Conservation (phyloP, 768 basidiomycete genomes). For the Psilocybe azurescens region DNA sequence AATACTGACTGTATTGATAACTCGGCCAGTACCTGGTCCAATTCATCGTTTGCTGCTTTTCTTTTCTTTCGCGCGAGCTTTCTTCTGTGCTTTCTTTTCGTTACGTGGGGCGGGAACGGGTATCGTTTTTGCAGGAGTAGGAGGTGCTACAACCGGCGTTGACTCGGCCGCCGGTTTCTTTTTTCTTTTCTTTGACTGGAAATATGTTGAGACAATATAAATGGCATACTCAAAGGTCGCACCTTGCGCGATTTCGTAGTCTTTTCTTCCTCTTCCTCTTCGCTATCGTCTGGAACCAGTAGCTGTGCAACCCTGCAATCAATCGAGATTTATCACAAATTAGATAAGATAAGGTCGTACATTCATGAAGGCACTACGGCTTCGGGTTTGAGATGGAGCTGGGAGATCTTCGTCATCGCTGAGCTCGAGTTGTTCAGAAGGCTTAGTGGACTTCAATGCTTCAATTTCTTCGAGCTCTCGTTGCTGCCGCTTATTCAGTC, state of each 20-base stretch:
- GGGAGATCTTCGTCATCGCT: constrained; percentile 39
- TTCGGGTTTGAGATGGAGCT: constrained; percentile 16
- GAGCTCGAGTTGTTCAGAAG: constrained; percentile 32
- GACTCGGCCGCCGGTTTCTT: no score
- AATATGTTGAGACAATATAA: no score
- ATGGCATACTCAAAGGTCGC: no score
- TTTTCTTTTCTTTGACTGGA: no score
- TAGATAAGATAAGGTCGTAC: constrained; percentile 34
- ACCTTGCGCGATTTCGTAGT: constrained; percentile 45
- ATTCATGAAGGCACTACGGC: constrained; percentile 46
- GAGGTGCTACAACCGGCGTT: no score
- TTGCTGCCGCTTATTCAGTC: constrained; percentile 86
- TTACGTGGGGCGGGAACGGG: constrained; percentile 33
- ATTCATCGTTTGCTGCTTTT: constrained; percentile 74
- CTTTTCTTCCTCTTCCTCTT: constrained; percentile 31
- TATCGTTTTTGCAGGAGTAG: constrained; percentile 4
- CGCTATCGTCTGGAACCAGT: constrained; percentile 36
- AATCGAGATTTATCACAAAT: constrained; percentile 7
- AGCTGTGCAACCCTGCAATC: constrained; percentile 36
- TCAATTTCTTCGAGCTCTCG: constrained; percentile 83
- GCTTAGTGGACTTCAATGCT: constrained; percentile 39
- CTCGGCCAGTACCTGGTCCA: constrained; percentile 86
- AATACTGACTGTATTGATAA: constrained; percentile 74
- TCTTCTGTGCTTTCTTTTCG: constrained; percentile 67
- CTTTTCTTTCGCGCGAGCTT: constrained; percentile 68